Base-by-base conservation (phyloP, 257 asterid species). In the Gardenia jasminoides region DNA sequence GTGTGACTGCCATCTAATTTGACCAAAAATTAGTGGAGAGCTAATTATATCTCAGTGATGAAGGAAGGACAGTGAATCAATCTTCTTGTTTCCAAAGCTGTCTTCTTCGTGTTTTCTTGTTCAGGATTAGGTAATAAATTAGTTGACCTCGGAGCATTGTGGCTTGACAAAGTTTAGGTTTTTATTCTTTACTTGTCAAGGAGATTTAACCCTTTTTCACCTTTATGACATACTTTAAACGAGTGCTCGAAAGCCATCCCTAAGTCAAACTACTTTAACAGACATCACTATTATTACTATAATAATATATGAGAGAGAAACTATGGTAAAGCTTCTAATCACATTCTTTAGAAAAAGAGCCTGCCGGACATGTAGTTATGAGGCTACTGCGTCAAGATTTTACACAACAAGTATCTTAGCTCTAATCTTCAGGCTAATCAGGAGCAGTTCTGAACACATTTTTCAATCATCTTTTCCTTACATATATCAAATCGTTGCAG, bases 211-310 rank as follows among this genome's bases (percentile, higher is more conserved):
- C 71, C 19, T 50, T 58, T 75, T 65, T 10, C 1, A 30, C 74
- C 48, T 73, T 76, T 41, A 47, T 50, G 31, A 72, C 78, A 72
- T 13, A 72, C 81, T 72, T 78, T 81, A 54, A 47, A 67, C 76
- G 19, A 70, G 82, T 78, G 85, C 79, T 82, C 26, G 12, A 78
- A 78, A 78, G 41, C 83, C 79, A n/a, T 44, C 70, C 77, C 84
- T 22, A 41, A 59, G 74, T 80, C 74, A 79, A 65, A 61, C 70
- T 66, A 79, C 77, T 73, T 79, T 75, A 71, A 28, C 83, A 26
- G 68, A 48, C 66, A 28, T 67, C 33, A 47, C 26, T 43, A 46
- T 74, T 19, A 80, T 75, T 75, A 80, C 70, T 69, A 43, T 44
- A 22, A 43, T 44, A 22, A 76, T 75, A 39, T 28, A 1, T n/a